Percentiles rank a stretch among this genome's conserved stretches.
Evolutionary conservation across 2,329 filamentous ascomycete genomes (phyloP).

Genomic region (Coniochaeta sp.): DNA sequence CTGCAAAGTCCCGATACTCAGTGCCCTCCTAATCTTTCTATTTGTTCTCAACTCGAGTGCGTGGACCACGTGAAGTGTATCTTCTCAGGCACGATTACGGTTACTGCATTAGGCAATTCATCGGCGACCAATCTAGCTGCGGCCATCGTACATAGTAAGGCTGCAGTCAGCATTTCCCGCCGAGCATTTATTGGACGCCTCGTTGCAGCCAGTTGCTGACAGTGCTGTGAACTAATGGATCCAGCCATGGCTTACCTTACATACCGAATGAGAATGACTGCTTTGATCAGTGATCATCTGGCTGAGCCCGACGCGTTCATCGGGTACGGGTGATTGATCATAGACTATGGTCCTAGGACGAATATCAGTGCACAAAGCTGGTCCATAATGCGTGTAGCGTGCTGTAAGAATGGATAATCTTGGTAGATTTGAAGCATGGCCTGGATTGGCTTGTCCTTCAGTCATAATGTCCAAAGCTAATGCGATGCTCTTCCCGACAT

Average conservation of each 20-base stretch:
- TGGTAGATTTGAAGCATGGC: too few relatives aligned
- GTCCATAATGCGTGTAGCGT: too few relatives aligned
- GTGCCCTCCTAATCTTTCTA: too few relatives aligned
- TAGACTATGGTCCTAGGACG: not conserved
- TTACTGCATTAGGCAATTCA: too few relatives aligned
- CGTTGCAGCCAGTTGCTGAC: not conserved
- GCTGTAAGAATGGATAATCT: too few relatives aligned
- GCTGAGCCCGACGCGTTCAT: not conserved
- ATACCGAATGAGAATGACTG: too few relatives aligned
- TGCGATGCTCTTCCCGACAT: not conserved
- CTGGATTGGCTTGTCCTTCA: not conserved
- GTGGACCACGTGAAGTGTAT: too few relatives aligned
- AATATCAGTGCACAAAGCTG: not conserved
- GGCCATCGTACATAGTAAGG: not conserved
- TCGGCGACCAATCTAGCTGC: not conserved
- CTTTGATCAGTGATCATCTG: too few relatives aligned
- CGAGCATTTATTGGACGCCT: not conserved
- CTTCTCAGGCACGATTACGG: too few relatives aligned
- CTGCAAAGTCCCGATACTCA: too few relatives aligned
- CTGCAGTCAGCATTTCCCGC: not conserved
- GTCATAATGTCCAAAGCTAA: not conserved
- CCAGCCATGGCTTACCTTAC: too few relatives aligned
- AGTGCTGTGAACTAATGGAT: not conserved
- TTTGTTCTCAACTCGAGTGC: too few relatives aligned
- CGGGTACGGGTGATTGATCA: not conserved